Base-by-base conservation (phyloP, 305 asterid species). In the Ilex paraguariensis region DNA sequence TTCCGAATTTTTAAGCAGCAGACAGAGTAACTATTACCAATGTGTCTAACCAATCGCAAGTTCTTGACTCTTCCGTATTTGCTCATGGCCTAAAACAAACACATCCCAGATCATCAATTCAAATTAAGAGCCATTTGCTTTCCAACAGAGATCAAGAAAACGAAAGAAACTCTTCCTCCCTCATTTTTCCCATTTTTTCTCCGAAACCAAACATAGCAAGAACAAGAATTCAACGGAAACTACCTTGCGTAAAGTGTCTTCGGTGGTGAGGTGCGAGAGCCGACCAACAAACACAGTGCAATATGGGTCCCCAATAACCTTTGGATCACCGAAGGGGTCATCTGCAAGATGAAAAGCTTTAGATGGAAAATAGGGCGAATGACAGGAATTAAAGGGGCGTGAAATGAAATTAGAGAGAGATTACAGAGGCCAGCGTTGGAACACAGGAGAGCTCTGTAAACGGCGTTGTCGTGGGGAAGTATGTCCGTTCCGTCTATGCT, bases 401-500 rank as follows among this genome's bases (percentile, higher is more conserved):
- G 13, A 61, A 58, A 60, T 21, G 15, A 55, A 42, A 50, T 33
- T 31, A 68, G 59, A 32, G 56, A 6, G 28, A 15, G 11, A 62
- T 72, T 74, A 90, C 95, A 92, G 40, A 92, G 91, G 74, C 83
- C 78, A 44, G 98, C 95, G 55, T 84, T 87, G 68, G 86, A 84
- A 75, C 96, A 87, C 31, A 90, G 91, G 65, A 85, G 85, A 77
- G 97, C 98, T 78, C 96, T 76, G 62, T 86, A 81, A 65, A 84
- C 77, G 70, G 77, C 97, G 83, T 79, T 84, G 70, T 92, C 97
- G 72, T 92, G 98, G 16, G 97, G 91, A 40, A 71, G 87, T 57
- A 71, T 81, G 59, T 92, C 96, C 11, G 95, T 92, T 62, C 98
- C 98, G 68, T 92, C 97, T 57, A 92, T 92, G 81, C 98, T 92